A percentile compares a stretch with the other conserved stretches of the same genome.
Evolutionary conservation across 352 stramenopile species (phyloP).

Genomic region (Phytophthora uliginosa): DNA sequence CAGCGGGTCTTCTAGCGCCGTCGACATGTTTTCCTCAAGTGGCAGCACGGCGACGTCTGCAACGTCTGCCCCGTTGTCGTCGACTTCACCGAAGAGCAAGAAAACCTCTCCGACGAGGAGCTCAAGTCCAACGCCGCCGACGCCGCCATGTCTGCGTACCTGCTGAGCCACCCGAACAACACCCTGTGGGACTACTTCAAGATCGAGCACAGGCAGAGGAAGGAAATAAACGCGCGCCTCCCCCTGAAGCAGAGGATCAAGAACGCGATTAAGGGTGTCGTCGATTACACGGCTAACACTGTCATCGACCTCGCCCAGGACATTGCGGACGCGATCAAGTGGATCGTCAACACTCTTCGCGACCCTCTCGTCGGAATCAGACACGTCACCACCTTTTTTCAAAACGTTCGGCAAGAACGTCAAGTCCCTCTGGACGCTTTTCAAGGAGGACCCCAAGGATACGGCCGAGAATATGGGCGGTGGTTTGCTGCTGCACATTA

Average conservation of each 20-base stretch:
- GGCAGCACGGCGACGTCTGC: constrained; percentile 26
- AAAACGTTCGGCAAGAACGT: constrained; percentile 24
- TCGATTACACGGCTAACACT: constrained; percentile 22
- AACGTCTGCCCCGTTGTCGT: constrained; percentile 36
- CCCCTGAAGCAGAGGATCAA: constrained; percentile 12
- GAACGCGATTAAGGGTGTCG: not conserved
- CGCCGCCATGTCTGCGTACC: constrained; percentile 28
- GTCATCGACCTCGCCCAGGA: constrained; percentile 8
- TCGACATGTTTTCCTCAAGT: not conserved
- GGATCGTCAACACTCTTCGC: constrained; percentile 28
- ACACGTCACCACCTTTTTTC: constrained; percentile 19
- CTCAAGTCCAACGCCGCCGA: constrained; percentile 36
- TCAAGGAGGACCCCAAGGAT: constrained; percentile 32
- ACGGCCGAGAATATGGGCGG: constrained; percentile 3
- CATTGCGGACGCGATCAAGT: constrained; percentile 18
- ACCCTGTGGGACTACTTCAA: constrained; percentile 37
- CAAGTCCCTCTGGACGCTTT: constrained; percentile 22
- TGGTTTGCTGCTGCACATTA: constrained; percentile 34
- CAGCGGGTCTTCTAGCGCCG: not conserved
- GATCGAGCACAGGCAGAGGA: constrained; percentile 25
- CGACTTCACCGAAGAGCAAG: constrained; percentile 28
- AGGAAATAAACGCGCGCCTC: constrained; percentile 16
- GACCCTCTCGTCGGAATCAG: constrained; percentile 15
- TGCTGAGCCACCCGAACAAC: constrained; percentile 33
- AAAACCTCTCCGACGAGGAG: constrained; percentile 24